Percentiles rank a stretch among this genome's conserved stretches.
Evolutionary conservation across 2,329 filamentous ascomycete species (phyloP).

Genomic region (Escovopsis weberi): DNA sequence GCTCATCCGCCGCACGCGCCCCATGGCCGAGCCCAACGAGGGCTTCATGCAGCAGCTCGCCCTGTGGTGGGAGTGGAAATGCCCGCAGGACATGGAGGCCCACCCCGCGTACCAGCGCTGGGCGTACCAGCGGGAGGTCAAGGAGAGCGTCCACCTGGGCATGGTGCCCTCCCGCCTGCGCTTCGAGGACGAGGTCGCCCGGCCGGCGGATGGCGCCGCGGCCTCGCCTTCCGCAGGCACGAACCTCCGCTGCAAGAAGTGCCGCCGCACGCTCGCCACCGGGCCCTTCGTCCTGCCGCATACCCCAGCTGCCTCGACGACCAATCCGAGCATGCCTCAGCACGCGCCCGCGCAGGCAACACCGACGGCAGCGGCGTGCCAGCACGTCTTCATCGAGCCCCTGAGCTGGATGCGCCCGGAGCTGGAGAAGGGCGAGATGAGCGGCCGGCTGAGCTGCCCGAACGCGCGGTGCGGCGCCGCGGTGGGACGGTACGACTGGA

Average conservation of each 20-base stretch:
- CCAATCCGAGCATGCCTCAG: constrained; percentile 3
- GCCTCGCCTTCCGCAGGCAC: constrained; percentile 6
- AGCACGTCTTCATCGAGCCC: constrained; percentile 83
- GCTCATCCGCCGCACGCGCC: constrained; percentile 53
- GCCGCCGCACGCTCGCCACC: constrained; percentile 50
- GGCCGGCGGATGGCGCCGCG: not conserved
- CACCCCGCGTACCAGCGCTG: constrained; percentile 69
- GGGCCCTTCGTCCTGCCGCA: constrained; percentile 53
- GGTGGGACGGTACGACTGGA: constrained; percentile 91
- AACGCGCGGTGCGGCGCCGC: constrained; percentile 63
- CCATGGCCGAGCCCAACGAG: constrained; percentile 74
- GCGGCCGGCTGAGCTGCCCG: constrained; percentile 75
- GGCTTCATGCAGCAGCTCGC: constrained; percentile 85
- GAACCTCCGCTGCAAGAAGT: constrained; percentile 72
- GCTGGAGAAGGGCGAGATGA: constrained; percentile 66
- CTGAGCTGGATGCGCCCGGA: constrained; percentile 86
- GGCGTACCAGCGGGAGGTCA: constrained; percentile 40
- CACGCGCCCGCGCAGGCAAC: constrained; percentile 3
- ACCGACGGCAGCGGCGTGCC: constrained; percentile 35
- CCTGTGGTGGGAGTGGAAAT: constrained; percentile 79
- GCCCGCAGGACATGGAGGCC: constrained; percentile 48
- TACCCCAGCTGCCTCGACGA: constrained; percentile 9
- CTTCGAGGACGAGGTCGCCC: constrained; percentile 56
- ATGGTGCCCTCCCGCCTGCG: constrained; percentile 70
- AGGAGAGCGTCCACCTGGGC: constrained; percentile 50